These are phyloP conservation scores for Rhodofomes roseus DNA, from an alignment of 1,284 basidiomycete genomes.

Conservation along the genomic window DNA sequence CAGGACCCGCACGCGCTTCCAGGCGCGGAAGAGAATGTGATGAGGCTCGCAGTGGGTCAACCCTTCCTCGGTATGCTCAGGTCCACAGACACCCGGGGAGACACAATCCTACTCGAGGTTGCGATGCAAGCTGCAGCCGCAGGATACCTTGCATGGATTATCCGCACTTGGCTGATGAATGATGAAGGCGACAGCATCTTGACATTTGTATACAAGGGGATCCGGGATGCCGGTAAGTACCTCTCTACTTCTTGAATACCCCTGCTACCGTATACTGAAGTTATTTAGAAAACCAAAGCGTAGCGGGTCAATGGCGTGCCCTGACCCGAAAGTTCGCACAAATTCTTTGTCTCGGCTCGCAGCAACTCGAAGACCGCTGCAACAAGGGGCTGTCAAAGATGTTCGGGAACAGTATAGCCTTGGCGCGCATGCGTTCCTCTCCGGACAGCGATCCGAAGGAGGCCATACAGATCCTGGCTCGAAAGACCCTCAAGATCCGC, in stretches of 20 bases:
- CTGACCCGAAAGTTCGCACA: constrained; percentile 38
- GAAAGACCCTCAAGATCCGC: constrained; percentile 42
- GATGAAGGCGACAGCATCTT: constrained; percentile 5
- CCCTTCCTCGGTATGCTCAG: not conserved
- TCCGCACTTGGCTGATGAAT: not conserved
- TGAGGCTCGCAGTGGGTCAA: too few species aligned
- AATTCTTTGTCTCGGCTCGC: constrained; percentile 27
- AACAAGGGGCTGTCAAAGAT: constrained; percentile 35
- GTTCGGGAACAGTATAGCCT: constrained; percentile 40
- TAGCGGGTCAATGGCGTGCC: constrained; percentile 54
- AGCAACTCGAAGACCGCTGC: constrained; percentile 22
- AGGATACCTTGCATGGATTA: not conserved
- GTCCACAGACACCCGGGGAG: not conserved
- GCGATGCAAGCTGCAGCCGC: not conserved
- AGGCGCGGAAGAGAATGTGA: constrained; percentile 1
- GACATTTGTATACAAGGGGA: constrained; percentile 33
- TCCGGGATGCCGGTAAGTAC: constrained; percentile 36
- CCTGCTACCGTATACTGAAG: not conserved
- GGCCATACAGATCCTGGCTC: constrained; percentile 32
- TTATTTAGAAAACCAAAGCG: constrained; percentile 43
- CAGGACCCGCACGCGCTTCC: constrained; percentile 3
- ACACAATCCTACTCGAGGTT: not conserved
- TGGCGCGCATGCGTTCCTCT: constrained; percentile 26
- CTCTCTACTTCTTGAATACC: not conserved
- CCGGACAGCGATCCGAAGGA: constrained; percentile 28